A percentile compares a stretch with the other conserved stretches of the same genome.
phyloP scores from a whole-genome alignment of 2,329 filamentous ascomycete species.

The Penicillium sclerotiorum region DNA sequence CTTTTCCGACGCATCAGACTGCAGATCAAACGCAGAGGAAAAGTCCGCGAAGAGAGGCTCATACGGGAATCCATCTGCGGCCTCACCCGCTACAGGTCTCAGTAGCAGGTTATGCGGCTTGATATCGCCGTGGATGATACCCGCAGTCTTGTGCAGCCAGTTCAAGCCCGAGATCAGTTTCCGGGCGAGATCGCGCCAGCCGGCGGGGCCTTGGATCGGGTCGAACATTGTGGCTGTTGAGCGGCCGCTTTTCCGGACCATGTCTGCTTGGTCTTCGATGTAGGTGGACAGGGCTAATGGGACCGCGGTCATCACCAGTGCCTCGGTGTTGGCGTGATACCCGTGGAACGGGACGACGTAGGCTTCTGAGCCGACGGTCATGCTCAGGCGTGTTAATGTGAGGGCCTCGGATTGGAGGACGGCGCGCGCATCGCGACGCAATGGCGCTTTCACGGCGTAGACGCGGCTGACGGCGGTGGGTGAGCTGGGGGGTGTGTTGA shows the following conservation, averaged over 20 bases:
- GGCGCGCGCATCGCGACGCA: constrained; percentile 42
- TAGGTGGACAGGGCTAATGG: constrained; percentile 47
- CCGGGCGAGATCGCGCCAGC: constrained; percentile 45
- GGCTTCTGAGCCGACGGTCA: constrained; percentile 32
- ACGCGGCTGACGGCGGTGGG: constrained; percentile 35
- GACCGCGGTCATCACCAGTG: constrained; percentile 50
- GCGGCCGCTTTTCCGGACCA: constrained; percentile 30
- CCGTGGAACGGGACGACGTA: constrained; percentile 51
- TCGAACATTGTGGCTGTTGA: constrained; percentile 50
- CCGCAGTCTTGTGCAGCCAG: constrained; percentile 46
- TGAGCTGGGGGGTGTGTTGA: constrained; percentile 40
- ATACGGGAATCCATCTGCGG: constrained; percentile 34
- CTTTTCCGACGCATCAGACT: constrained; percentile 12
- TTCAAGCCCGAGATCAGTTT: constrained; percentile 44
- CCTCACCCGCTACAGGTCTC: constrained; percentile 20
- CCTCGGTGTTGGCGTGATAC: constrained; percentile 39
- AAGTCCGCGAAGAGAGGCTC: constrained; percentile 50
- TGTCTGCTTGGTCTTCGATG: constrained; percentile 39
- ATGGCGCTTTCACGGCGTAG: constrained; percentile 50
- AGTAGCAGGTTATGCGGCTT: constrained; percentile 52
- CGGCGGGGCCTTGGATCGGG: constrained; percentile 43
- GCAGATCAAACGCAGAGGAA: constrained; percentile 42
- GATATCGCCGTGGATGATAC: constrained; percentile 52
- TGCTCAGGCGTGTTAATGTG: constrained; percentile 43
- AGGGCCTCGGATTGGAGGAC: constrained; percentile 48